Percentiles rank a stretch among this genome's conserved stretches.
These are phyloP conservation scores for Fusarium protoensiforme DNA, from an alignment of 2,329 filamentous ascomycete species.

Conservation along the genomic window DNA sequence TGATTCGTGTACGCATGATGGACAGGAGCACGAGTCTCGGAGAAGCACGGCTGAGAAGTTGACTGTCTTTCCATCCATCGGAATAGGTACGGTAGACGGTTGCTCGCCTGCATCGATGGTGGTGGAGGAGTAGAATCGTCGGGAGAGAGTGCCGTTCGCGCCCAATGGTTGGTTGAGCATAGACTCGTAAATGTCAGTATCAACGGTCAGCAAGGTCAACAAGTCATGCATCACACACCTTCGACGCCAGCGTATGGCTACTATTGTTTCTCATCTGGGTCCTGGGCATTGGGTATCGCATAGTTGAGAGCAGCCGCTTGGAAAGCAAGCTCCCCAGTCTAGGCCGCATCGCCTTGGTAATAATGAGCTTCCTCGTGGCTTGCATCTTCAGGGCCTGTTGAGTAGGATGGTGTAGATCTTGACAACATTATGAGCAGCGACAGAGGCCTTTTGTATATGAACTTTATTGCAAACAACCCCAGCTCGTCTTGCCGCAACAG, in stretches of 20 bases:
- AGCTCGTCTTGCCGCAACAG: not conserved
- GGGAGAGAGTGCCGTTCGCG: not conserved
- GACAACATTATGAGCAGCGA: not conserved
- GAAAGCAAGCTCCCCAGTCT: not conserved
- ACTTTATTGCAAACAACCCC: not conserved
- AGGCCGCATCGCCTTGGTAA: not conserved
- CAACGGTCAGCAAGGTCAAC: not conserved
- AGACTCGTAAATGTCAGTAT: not conserved
- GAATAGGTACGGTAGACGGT: not conserved
- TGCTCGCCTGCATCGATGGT: not conserved
- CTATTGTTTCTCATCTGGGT: not conserved
- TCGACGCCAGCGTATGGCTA: not conserved
- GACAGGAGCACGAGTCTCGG: not conserved
- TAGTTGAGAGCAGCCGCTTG: not conserved
- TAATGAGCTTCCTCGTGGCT: not conserved
- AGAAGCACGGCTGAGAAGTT: not conserved
- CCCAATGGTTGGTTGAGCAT: too few relatives aligned
- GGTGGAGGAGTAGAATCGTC: not conserved
- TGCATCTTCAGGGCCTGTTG: not conserved
- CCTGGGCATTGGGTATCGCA: not conserved
- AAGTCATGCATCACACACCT: not conserved
- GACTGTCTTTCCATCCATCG: not conserved
- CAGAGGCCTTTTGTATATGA: not conserved
- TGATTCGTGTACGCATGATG: not conserved
- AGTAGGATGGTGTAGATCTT: not conserved